A percentile compares a stretch with the other conserved stretches of the same genome.
These are phyloP conservation scores for Suillus discolor DNA, from an alignment of 768 basidiomycete genomes.

Conservation along the genomic window DNA sequence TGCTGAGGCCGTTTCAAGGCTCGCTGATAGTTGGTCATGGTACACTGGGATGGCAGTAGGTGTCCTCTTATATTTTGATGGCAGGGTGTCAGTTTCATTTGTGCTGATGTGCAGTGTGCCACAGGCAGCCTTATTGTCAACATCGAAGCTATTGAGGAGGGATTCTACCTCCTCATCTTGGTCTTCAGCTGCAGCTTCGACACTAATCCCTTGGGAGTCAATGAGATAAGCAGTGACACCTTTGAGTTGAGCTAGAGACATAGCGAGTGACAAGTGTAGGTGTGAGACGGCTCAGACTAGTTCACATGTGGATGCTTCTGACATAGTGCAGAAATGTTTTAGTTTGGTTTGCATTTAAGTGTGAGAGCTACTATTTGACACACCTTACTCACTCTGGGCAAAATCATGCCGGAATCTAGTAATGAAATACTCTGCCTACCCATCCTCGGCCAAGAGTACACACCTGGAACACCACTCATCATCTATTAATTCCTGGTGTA, in stretches of 20 bases:
- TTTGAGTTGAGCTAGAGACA: neutral
- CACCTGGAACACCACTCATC: neutral
- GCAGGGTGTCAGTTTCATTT: neutral
- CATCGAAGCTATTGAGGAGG: slow-evolving; percentile 5
- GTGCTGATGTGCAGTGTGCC: neutral
- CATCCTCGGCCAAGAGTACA: neutral
- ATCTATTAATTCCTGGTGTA: neutral
- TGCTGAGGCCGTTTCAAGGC: slow-evolving; percentile 24
- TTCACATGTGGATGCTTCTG: too few species aligned
- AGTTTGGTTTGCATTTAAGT: too few species aligned
- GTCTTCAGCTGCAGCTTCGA: slow-evolving; percentile 7
- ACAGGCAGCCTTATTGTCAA: slow-evolving; percentile 1
- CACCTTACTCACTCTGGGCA: too few species aligned
- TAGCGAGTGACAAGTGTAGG: too few species aligned
- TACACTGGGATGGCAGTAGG: neutral
- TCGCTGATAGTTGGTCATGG: neutral
- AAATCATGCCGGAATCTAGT: neutral
- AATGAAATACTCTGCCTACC: neutral
- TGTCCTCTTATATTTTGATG: neutral
- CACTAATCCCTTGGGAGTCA: neutral
- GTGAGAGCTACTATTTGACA: too few species aligned
- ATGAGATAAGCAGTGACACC: neutral
- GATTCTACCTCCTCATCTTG: slow-evolving; percentile 9
- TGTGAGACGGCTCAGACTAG: too few species aligned
- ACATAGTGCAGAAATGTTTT: too few species aligned